Evolutionary conservation across 176 grass and related monocot genomes (phyloP).

Genomic region (Sorghum bicolor): Sorghum_bicolor_NCBIv3 NC_012872.2:70195501-70196000

Average conservation of each 20-base stretch:
- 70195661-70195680: neutral
- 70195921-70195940: too few species aligned
- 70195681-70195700: neutral
- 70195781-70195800: neutral
- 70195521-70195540: too few species aligned
- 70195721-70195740: too few species aligned
- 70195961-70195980: too few species aligned
- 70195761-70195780: too few species aligned
- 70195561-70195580: conserved; percentile 28
- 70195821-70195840: neutral
- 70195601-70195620: neutral
- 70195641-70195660: neutral
- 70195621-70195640: conserved; percentile 30
- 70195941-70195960: too few species aligned
- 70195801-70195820: neutral
- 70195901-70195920: too few species aligned
- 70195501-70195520: conserved; percentile 33
- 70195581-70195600: conserved; percentile 34
- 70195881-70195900: too few species aligned
- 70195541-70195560: neutral
- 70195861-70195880: neutral
- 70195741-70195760: neutral
- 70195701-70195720: too few species aligned
- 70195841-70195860: neutral
- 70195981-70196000: too few species aligned